These are phyloP conservation scores for Gynandropsis gynandra DNA, from an alignment of 345 rosid genomes.

Conservation along the genomic window DNA sequence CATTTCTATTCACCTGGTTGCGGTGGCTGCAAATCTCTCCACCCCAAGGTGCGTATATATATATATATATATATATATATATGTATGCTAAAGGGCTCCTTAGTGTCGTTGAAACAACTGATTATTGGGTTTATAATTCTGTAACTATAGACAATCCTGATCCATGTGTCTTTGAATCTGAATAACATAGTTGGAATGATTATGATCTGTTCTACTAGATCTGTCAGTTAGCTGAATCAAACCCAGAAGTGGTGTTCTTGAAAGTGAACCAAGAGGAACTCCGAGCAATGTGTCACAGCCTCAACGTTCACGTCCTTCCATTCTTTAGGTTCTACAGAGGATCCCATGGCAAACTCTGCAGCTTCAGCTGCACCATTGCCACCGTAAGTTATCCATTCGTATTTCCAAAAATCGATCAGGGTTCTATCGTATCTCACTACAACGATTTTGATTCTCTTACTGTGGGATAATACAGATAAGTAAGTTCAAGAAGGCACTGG, in stretches of 20 bases:
- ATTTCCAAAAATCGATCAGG: neutral
- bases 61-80: neutral
- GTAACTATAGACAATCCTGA: too few relatives aligned
- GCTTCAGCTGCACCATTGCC: slow-evolving; percentile 67
- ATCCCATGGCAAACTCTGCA: slow-evolving; percentile 54
- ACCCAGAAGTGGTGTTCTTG: slow-evolving; percentile 52
- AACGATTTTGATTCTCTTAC: neutral
- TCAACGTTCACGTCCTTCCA: slow-evolving; percentile 64
- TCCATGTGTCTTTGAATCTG: too few relatives aligned
- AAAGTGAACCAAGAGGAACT: slow-evolving; percentile 70
- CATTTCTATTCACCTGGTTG: slow-evolving; percentile 77
- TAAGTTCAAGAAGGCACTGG: slow-evolving; percentile 60
- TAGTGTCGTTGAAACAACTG: too few relatives aligned
- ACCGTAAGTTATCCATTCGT: slow-evolving; percentile 34
- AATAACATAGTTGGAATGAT: too few relatives aligned
- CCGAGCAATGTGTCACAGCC: slow-evolving; percentile 51
- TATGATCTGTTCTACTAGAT: too few relatives aligned
- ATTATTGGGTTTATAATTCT: too few relatives aligned
- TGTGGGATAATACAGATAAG: slow-evolving; percentile 39
- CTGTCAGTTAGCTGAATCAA: slow-evolving; percentile 66
- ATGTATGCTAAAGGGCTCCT: too few relatives aligned
- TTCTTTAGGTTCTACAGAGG: slow-evolving; percentile 78
- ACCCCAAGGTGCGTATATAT: slow-evolving; percentile 48
- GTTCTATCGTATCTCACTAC: neutral
- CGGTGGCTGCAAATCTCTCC: slow-evolving; percentile 84